Base-by-base conservation (phyloP, 495 filamentous ascomycete genomes). In the Paragyromitra xinjiangensis region DNA sequence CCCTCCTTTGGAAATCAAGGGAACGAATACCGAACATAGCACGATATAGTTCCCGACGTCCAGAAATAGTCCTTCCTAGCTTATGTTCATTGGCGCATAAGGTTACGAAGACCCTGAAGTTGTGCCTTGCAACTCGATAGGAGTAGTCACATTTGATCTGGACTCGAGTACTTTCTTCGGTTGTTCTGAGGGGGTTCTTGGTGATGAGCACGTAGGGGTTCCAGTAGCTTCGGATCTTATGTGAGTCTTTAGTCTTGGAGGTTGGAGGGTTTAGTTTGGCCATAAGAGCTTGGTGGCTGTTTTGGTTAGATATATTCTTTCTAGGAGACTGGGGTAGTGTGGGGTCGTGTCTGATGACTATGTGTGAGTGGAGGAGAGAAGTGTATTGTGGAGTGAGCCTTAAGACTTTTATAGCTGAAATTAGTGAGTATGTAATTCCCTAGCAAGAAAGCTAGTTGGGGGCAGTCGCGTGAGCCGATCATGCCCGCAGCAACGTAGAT, bases 21-120 rank as follows among this genome's bases (percentile, higher is more conserved):
- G 40, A 70, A 59, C 67, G 67, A 1, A 61, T 70, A 48, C 67
- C 67, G 34, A 70, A 70, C 67, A 70, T 70, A 48, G 51, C 16
- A 48, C 67, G 67, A 37, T 70, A 70, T 8, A 70, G 7, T 8
- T 19, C 22, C 22, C 39, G 39, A 24, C 67, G 67, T 12, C 22
- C 34, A 12, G 16, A 5, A 12, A 45, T 45, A 61, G 24, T 24
- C 34, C 8, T 39, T 6, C 39, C 39, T 0, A 69, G 29, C 66
- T 22, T 70, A n/a, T 37, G 55, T 22, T 70, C 55, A 14, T 61
- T 61, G 40, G 2, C 55, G 22, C 67, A 70, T 1, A 70, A n/a
- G 34, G 24, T 14, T 11, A 24, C 40, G 22, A 45, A 70, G 55
- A 70, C 12, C 7, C 12, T 40, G 67, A 70, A 70, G 67, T 70